These are phyloP conservation scores for Aureobasidium sp. DNA, from an alignment of 2,329 filamentous ascomycete genomes.

Conservation along the genomic window DNA sequence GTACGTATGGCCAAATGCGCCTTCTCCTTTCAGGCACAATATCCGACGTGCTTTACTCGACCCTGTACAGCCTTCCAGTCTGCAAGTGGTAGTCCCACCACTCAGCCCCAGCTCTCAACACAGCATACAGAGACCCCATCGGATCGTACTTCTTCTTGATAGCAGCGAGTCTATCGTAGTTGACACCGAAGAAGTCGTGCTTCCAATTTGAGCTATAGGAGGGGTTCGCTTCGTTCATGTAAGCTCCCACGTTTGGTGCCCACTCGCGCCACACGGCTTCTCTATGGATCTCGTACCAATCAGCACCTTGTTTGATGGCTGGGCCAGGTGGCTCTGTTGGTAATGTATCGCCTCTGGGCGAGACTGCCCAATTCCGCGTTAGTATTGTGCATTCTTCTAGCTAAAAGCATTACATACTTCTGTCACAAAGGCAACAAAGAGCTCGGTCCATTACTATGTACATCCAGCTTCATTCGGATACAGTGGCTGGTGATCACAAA, in stretches of 20 bases:
- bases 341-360: too few relatives aligned
- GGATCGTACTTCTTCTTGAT: slow-evolving; percentile 32
- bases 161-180: slow-evolving; percentile 28
- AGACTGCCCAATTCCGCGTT: neutral
- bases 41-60: neutral
- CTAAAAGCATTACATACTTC: too few relatives aligned
- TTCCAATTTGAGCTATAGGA: slow-evolving; percentile 32
- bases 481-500: neutral
- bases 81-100: neutral
- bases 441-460: neutral
- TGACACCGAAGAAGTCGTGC: slow-evolving; percentile 31
- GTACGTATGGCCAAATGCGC: too few relatives aligned
- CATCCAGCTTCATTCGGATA: neutral
- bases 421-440: neutral
- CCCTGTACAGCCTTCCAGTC: neutral
- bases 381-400: too few relatives aligned
- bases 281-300: neutral
- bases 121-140: neutral
- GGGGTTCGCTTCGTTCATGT: slow-evolving; percentile 41
- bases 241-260: slow-evolving; percentile 36
- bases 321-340: slow-evolving; percentile 21
- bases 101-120: neutral
- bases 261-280: slow-evolving; percentile 27
- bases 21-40: too few relatives aligned
- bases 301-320: neutral